These are phyloP conservation scores for Penicillium mononematosum DNA, from an alignment of 495 filamentous ascomycete species.

Conservation along the genomic window DNA sequence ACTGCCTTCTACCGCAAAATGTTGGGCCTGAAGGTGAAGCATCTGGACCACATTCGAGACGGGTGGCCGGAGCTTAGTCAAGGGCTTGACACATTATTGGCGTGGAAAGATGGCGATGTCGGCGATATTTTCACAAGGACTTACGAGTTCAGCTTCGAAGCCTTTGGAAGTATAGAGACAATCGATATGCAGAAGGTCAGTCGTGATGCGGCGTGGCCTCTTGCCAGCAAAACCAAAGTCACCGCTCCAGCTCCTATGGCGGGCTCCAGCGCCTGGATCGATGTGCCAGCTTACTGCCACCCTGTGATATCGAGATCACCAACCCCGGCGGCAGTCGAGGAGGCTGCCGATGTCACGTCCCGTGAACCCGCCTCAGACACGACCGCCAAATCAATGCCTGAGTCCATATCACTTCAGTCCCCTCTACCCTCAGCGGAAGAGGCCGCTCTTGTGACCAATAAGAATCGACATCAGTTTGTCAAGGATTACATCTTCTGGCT, in stretches of 20 bases:
- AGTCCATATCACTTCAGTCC: slow-evolving; percentile 21
- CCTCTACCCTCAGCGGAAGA: slow-evolving; percentile 33
- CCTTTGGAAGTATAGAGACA: slow-evolving; percentile 56
- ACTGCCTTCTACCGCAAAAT: slow-evolving; percentile 79
- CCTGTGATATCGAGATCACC: slow-evolving; percentile 23
- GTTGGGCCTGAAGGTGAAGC: slow-evolving; percentile 60
- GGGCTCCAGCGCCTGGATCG: slow-evolving; percentile 28
- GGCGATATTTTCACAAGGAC: slow-evolving; percentile 76
- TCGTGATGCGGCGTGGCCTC: slow-evolving; percentile 42
- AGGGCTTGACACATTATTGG: slow-evolving; percentile 66
- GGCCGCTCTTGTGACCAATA: slow-evolving; percentile 62
- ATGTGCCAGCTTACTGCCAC: slow-evolving; percentile 24
- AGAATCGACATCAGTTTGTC: slow-evolving; percentile 74
- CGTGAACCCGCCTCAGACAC: slow-evolving; percentile 19
- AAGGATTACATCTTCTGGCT: slow-evolving; percentile 87
- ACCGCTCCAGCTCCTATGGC: slow-evolving; percentile 2
- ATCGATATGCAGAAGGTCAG: slow-evolving; percentile 54
- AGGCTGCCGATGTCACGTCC: slow-evolving; percentile 16
- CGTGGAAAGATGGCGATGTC: slow-evolving; percentile 78
- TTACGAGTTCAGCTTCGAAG: slow-evolving; percentile 80
- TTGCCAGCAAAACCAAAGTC: slow-evolving; percentile 7
- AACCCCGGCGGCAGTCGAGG: slow-evolving; percentile 30
- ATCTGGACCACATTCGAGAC: slow-evolving; percentile 73
- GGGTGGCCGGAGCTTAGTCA: slow-evolving; percentile 81
- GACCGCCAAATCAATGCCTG: slow-evolving; percentile 19